A percentile compares a stretch with the other conserved stretches of the same genome.
phyloP scores from a whole-genome alignment of 2,329 filamentous ascomycete genomes.

The Diaporthe aspalathi region DNA sequence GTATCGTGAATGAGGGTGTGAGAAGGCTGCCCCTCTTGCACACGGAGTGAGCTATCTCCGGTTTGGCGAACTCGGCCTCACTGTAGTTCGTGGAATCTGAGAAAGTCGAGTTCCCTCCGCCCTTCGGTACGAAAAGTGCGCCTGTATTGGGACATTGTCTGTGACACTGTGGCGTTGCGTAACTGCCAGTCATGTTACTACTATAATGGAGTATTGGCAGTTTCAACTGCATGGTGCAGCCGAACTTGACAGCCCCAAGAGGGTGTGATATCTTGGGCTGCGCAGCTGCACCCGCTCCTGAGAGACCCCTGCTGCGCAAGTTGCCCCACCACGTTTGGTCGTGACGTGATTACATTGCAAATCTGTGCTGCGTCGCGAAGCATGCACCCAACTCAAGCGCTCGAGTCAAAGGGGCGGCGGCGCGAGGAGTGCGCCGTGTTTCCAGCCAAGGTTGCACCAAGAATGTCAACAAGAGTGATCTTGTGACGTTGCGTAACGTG shows the following conservation, averaged over 20 bases:
- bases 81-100: conserved; percentile 15
- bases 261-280: conserved; percentile 14
- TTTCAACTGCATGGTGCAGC: conserved; percentile 22
- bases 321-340: conserved; percentile 12
- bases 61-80: background rate
- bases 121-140: background rate
- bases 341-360: conserved; percentile 13
- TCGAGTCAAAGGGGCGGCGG: conserved; percentile 8
- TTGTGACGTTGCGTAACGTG: conserved; percentile 23
- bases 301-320: conserved; percentile 24
- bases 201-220: background rate
- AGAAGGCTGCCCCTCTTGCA: conserved; percentile 4
- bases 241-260: background rate
- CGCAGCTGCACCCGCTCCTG: conserved; percentile 24
- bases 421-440: background rate
- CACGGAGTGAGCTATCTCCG: conserved; percentile 4
- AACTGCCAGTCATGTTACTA: background rate
- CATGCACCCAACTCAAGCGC: background rate
- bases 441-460: background rate
- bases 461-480: background rate
- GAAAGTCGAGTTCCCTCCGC: background rate
- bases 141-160: conserved; percentile 3
- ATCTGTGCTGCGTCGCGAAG: conserved; percentile 3
- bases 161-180: conserved; percentile 3
- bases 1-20: conserved; percentile 18